These are phyloP conservation scores for Camellia lanceoleosa DNA, from an alignment of 148 eudicot species.

Conservation along the genomic window DNA sequence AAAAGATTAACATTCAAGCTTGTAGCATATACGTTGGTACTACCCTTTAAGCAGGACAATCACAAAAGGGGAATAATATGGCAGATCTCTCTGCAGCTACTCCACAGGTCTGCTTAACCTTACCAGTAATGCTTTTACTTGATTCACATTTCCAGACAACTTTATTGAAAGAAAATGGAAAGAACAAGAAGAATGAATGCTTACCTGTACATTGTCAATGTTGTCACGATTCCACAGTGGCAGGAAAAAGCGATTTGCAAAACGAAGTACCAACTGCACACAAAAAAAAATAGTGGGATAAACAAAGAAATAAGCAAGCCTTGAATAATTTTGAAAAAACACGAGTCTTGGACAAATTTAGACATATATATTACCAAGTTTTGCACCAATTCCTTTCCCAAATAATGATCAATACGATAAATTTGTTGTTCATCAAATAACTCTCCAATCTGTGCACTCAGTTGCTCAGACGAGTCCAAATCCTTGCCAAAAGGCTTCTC, in stretches of 20 bases:
- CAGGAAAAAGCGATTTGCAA: slow-evolving; percentile 85
- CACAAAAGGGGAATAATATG: not conserved
- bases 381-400: slow-evolving; percentile 98
- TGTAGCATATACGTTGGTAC: not conserved
- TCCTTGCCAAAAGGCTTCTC: slow-evolving; percentile 99
- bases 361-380: slow-evolving; percentile 59
- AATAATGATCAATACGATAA: slow-evolving; percentile 91
- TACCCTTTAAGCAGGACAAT: not conserved
- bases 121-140: not conserved
- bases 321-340: not conserved
- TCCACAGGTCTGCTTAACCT: not conserved
- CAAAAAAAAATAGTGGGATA: not conserved
- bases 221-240: slow-evolving; percentile 97
- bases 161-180: not conserved
- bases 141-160: not conserved
- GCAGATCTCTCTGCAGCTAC: not conserved
- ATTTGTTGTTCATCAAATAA: slow-evolving; percentile 88
- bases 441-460: slow-evolving; percentile 86
- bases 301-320: slow-evolving; percentile 1
- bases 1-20: not conserved
- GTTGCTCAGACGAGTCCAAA: slow-evolving; percentile 78
- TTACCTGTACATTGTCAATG: slow-evolving; percentile 83
- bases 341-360: slow-evolving; percentile 3
- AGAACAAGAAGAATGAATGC: not conserved
- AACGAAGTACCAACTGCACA: slow-evolving; percentile 91